A percentile compares a stretch with the other conserved stretches of the same genome.
Conservation (phyloP, 441 rosid genomes). For the Melastoma candidum region DNA sequence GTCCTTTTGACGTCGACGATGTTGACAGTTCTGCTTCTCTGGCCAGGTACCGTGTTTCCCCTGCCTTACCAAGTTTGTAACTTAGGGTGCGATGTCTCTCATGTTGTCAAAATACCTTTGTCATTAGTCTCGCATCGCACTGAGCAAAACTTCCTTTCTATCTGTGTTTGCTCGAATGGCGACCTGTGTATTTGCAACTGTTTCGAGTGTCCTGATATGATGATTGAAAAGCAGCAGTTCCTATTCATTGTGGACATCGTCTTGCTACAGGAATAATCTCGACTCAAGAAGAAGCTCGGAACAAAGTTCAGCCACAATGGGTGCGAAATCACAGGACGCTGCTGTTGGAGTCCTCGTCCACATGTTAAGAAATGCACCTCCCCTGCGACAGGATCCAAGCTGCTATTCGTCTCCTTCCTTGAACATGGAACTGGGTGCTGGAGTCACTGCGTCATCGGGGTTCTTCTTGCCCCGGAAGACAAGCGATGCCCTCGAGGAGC, state of each 20-base stretch:
- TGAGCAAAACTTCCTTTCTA: no score
- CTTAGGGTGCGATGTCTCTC: no score
- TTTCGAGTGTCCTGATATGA: no score
- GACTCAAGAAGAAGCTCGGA: constrained; percentile 37
- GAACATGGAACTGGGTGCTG: constrained; percentile 38
- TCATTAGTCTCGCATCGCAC: no score
- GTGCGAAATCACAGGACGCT: constrained; percentile 69
- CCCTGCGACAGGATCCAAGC: constrained; percentile 66
- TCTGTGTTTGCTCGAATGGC: no score
- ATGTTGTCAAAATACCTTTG: no score
- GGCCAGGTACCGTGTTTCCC: constrained; percentile 34
- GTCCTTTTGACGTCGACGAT: constrained; percentile 86
- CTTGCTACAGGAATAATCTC: constrained; percentile 30
- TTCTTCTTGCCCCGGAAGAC: constrained; percentile 56
- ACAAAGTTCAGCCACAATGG: constrained; percentile 31
- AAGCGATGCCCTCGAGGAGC: constrained; percentile 77
- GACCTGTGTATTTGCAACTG: no score
- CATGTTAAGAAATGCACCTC: constrained; percentile 71
- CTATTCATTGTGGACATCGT: background rate
- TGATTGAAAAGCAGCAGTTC: no score
- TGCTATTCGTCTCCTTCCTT: constrained; percentile 41
- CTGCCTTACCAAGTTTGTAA: background rate
- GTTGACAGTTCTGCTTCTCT: constrained; percentile 50
- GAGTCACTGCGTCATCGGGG: constrained; percentile 51
- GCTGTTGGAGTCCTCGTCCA: constrained; percentile 81